Evolutionary conservation across 352 stramenopile species (phyloP), one percentile per base, ranked within the genome.

Genomic region (Globisporangium nodosum): DNA sequence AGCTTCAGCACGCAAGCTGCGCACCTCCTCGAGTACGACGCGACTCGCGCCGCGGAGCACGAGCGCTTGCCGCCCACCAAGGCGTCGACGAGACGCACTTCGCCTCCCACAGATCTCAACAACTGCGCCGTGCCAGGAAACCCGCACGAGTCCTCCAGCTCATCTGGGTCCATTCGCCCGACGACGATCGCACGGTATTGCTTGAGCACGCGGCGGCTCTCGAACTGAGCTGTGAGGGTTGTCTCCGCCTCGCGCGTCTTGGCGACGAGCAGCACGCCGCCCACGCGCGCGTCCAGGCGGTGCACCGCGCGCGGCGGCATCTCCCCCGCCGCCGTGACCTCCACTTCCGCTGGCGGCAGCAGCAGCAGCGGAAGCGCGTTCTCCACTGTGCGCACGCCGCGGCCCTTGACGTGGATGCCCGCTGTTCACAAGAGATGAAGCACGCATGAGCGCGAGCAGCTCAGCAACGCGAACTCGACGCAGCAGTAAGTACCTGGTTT

Each of bases 371-470:
- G 65, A 31, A 88, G 47, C n/a, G 72, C 74, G 5, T 65, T 62
- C 62, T 87, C 78, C 13, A 82, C 67, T 1, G 69, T 83, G 40
- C 76, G 71, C 8, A 67, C 56, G 15, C 76, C 68, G 45, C 78
- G 62, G 55, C 76, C 76, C 69, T 85, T 88, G 8, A 87, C 78
- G 47, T 88, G 76, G 27, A 88, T 71, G 9, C 78, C 76, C 20
- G 70, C 75, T 78, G 49, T 18, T 27, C 56, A 20, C n/a, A 9
- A 11, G 31, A 0, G 31, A 9, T 9, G 31, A 35, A 35, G 31
- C 8, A 27, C 24, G 24, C 24, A 27, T 27, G 24, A 27, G 24
- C 24, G 24, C 24, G 24, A 27, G 24, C 24, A 27, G 24, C 24
- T 27, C 24, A 27, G 24, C 24, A 27, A 27, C 24, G 24, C 24